These are phyloP conservation scores for Talaromyces ruber DNA, from an alignment of 495 filamentous ascomycete species.

Conservation along the genomic window DNA sequence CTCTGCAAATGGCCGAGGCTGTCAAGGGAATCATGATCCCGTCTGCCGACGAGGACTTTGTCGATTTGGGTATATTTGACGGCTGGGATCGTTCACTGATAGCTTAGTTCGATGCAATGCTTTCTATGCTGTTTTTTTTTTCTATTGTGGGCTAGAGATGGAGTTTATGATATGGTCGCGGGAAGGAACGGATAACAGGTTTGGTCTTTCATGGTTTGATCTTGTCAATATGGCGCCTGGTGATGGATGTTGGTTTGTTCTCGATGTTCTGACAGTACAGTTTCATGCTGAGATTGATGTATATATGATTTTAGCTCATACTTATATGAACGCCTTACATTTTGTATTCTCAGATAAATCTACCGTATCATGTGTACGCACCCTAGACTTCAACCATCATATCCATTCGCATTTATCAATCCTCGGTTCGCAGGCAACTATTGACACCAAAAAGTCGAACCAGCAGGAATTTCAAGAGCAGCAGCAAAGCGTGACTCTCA, in stretches of 20 bases:
- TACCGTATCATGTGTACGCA: too few relatives aligned
- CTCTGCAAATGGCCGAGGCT: conserved; percentile 19
- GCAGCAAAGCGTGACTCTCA: too few relatives aligned
- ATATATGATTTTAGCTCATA: not conserved
- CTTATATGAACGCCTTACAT: not conserved
- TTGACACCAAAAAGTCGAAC: too few relatives aligned
- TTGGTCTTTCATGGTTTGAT: not conserved
- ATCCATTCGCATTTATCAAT: too few relatives aligned
- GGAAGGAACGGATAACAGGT: not conserved
- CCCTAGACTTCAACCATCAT: too few relatives aligned
- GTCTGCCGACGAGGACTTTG: conserved; percentile 21
- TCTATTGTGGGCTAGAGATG: not conserved
- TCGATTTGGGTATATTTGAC: conserved; percentile 21
- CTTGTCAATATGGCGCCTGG: not conserved
- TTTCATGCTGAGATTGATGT: not conserved
- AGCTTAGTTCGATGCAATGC: conserved; percentile 12
- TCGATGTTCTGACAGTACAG: not conserved
- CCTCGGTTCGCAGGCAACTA: too few relatives aligned
- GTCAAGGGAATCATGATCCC: conserved; percentile 45
- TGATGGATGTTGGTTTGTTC: not conserved
- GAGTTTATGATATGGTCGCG: not conserved
- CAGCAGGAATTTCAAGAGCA: too few relatives aligned
- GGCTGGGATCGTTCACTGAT: conserved; percentile 33
- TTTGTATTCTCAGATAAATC: not conserved
- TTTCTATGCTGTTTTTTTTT: not conserved